Evolutionary conservation across 2,329 filamentous ascomycete genomes (phyloP), one percentile per base, ranked within the genome.

Genomic region (Cadophora gregata): DNA sequence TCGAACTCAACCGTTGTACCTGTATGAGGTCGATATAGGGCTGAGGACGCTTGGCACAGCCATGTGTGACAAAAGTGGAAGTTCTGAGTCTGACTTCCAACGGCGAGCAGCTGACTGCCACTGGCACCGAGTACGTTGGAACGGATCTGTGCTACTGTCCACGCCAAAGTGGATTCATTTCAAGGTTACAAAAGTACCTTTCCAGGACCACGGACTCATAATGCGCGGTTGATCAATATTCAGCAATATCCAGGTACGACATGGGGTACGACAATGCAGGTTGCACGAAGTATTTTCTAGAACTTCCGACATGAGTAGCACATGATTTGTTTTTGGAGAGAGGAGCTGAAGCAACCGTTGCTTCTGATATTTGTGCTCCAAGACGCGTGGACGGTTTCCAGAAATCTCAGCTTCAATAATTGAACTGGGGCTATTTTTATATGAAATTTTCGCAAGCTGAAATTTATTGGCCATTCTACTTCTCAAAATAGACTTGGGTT

Each of bases 51-150:
- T 31, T 53, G 19, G 45, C 4, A 8, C 45, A 31, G 9, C 27
- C 24, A 27, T 51, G 48, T 51, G 25, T n/a, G 24, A 53, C 50
- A 12, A 53, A 27, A 9, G 50, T 53, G 50, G 50, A 31, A 53
- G 4, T 10, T 7, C 3, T 31, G 25, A 24, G 8, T 29, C 6
- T 4, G 7, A 29, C 19, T 5, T 53, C 24, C 29, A 31, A 31
- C 50, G n/a, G 14, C 25, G 19, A 53, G n/a, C 19, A 53, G 25
- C 50, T 31, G 25, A 31, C 50, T 25, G 27, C 27, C 24, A 53
- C 27, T 19, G 27, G 24, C 29, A 31, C 24, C 25, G 50, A 53
- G 24, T 31, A 31, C 27, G 24, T 29, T 53, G 24, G 24, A 16
- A 53, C 24, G 27, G 12, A 24, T 53, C 14, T 10, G 50, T 53